Evolutionary conservation across 805 yeast species (phyloP), one percentile per base, ranked within the genome.

Genomic region (Saccharomyces eubayanus): DNA sequence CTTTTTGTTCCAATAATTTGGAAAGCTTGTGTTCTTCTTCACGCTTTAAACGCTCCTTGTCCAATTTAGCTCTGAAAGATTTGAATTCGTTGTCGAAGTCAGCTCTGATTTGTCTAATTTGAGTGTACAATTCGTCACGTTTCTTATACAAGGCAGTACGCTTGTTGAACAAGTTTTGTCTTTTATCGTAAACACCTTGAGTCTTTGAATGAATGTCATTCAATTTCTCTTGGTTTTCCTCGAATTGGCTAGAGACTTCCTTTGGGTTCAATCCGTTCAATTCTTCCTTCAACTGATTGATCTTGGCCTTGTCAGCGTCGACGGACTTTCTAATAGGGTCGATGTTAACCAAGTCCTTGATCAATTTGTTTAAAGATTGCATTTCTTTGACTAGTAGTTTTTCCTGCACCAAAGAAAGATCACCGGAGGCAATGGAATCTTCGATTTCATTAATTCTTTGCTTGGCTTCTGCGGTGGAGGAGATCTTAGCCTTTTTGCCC

Each of bases 361-460:
- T 82, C 67, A 87, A 74, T 74, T 88, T 89, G 73, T 92, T 84
- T 70, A 94, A 80, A 48, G 84, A 72, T 51, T 89, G 79, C 78
- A 89, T 87, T 74, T 92, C 98, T 74, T 87, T 87, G 61, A 94
- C 82, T 59, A 78, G 73, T 67, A 83, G 79, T 76, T 89, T 85
- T 79, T 94, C 99, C 59, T 92, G 96, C 52, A 90, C 97, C 66
- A 94, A 82, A 63, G 88, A 81, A 68, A 94, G 77, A 48, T 78
- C 72, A 58, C 98, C 98, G 50, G 86, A 73, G 53, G 87, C 88
- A 57, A 94, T 84, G 60, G 79, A 76, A 46, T 77, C 79, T 69
- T 94, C 97, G 65, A 89, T 80, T 59, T 75, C 76, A 55, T 69
- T 67, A 65, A 87, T 77, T 70, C 84, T 82, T 55, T 75, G 74